Conservation (phyloP, 768 basidiomycete species). For the Calocera cornea region DNA sequence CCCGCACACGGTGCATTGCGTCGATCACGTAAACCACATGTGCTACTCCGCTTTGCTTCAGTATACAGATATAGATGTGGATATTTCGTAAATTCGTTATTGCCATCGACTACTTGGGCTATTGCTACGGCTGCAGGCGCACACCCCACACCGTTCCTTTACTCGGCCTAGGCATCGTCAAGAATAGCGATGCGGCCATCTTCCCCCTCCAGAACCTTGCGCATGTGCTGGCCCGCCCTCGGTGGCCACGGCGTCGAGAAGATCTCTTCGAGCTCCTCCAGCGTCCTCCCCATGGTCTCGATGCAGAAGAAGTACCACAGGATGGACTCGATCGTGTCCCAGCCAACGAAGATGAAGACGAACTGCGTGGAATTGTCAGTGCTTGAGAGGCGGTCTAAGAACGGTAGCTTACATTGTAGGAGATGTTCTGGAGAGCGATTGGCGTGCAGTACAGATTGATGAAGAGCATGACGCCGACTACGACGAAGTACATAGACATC, state of each 20-base stretch:
- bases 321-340: slow-evolving; percentile 20
- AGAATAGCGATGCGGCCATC: slow-evolving; percentile 13
- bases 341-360: slow-evolving; percentile 18
- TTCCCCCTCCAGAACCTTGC: not conserved
- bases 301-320: slow-evolving; percentile 24
- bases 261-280: slow-evolving; percentile 15
- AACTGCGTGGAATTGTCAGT: slow-evolving; percentile 24
- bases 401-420: not conserved
- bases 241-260: slow-evolving; percentile 8
- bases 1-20: too few relatives aligned
- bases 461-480: slow-evolving; percentile 19
- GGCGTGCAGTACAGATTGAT: slow-evolving; percentile 23
- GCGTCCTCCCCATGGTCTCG: slow-evolving; percentile 18
- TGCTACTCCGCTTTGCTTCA: too few relatives aligned
- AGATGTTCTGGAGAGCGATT: slow-evolving; percentile 19
- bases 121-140: too few relatives aligned
- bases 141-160: too few relatives aligned
- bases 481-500: slow-evolving; percentile 19
- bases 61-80: too few relatives aligned
- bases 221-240: not conserved
- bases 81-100: too few relatives aligned
- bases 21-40: too few relatives aligned
- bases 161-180: slow-evolving; percentile 4
- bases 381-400: slow-evolving; percentile 30
- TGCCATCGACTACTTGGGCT: too few relatives aligned